Percentiles rank a stretch among this genome's conserved stretches.
Evolutionary conservation across 2,329 filamentous ascomycete species (phyloP).

Genomic region (Lachnellula willkommii): DNA sequence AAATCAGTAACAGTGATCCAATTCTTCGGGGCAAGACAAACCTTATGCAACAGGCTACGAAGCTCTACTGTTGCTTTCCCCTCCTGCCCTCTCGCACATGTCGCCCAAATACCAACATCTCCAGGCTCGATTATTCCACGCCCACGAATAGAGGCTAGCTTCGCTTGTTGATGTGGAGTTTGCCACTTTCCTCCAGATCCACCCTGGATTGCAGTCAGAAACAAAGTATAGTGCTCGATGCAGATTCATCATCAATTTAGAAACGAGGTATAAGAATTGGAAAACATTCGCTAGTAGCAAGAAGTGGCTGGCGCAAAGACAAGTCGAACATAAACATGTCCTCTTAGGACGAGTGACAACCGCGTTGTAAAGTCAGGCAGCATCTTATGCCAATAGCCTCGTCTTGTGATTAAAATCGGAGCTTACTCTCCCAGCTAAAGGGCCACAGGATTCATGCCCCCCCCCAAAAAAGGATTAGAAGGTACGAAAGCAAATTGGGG

Average conservation of each 20-base stretch:
- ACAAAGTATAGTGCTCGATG: neutral
- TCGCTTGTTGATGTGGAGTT: constrained; percentile 53
- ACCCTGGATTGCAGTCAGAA: constrained; percentile 23
- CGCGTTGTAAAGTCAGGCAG: too few relatives aligned
- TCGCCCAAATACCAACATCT: constrained; percentile 72
- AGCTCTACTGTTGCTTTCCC: constrained; percentile 64
- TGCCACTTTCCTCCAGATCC: constrained; percentile 55
- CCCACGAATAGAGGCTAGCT: constrained; percentile 39
- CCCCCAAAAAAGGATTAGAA: neutral
- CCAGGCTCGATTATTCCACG: constrained; percentile 55
- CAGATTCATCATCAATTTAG: neutral
- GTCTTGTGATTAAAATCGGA: neutral
- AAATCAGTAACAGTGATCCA: constrained; percentile 9
- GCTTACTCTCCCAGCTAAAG: too few relatives aligned
- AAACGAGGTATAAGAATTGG: neutral
- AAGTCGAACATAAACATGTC: too few relatives aligned
- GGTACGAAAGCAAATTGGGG: neutral
- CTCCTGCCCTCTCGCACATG: constrained; percentile 68
- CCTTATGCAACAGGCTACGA: constrained; percentile 59
- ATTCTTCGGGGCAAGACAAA: constrained; percentile 34
- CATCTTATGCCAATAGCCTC: too few relatives aligned
- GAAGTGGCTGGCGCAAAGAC: too few relatives aligned
- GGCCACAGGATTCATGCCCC: neutral
- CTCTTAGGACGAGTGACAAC: too few relatives aligned
- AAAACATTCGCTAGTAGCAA: too few relatives aligned